A percentile compares a stretch with the other conserved stretches of the same genome.
phyloP scores from a whole-genome alignment of 2,329 filamentous ascomycete species.

The Penicillium sp. region DNA sequence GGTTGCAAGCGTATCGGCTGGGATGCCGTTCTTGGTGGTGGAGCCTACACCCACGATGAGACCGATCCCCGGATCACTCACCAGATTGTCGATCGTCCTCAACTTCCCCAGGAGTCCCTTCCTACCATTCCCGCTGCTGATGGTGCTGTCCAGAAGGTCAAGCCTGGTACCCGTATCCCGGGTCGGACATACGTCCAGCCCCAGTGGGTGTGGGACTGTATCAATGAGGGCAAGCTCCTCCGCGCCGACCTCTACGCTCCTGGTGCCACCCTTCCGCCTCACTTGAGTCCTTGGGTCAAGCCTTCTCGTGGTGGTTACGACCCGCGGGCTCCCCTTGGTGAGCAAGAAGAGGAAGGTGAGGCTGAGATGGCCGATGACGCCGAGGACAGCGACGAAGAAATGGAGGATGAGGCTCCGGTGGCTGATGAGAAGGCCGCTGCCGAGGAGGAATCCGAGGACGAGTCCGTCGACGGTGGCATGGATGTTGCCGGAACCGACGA shows the following conservation, averaged over 20 bases:
- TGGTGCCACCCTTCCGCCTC: constrained; percentile 82
- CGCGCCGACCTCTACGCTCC: constrained; percentile 83
- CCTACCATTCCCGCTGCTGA: constrained; percentile 41
- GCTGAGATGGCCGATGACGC: constrained; percentile 65
- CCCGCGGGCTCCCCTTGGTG: constrained; percentile 76
- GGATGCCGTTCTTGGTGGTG: constrained; percentile 85
- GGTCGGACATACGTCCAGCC: constrained; percentile 91
- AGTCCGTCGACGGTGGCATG: constrained; percentile 20
- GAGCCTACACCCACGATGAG: constrained; percentile 87
- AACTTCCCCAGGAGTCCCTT: constrained; percentile 57
- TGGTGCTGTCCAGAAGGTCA: constrained; percentile 45
- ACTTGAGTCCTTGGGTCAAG: constrained; percentile 94
- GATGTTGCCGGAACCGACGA: constrained; percentile 20
- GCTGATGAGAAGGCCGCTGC: constrained; percentile 20
- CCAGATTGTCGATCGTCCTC: constrained; percentile 88
- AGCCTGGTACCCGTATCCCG: constrained; percentile 70
- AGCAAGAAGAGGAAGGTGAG: constrained; percentile 83
- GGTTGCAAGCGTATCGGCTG: constrained; percentile 95
- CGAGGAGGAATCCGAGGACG: constrained; percentile 17
- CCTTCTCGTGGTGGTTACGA: constrained; percentile 83
- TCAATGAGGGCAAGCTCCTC: constrained; percentile 87
- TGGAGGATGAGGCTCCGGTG: constrained; percentile 32
- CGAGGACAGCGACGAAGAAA: constrained; percentile 43
- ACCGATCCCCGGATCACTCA: constrained; percentile 86
- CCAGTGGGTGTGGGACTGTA: constrained; percentile 97